Evolutionary conservation across 1,139 yeast species (phyloP).

Genomic region (Pichia cactophila): DNA sequence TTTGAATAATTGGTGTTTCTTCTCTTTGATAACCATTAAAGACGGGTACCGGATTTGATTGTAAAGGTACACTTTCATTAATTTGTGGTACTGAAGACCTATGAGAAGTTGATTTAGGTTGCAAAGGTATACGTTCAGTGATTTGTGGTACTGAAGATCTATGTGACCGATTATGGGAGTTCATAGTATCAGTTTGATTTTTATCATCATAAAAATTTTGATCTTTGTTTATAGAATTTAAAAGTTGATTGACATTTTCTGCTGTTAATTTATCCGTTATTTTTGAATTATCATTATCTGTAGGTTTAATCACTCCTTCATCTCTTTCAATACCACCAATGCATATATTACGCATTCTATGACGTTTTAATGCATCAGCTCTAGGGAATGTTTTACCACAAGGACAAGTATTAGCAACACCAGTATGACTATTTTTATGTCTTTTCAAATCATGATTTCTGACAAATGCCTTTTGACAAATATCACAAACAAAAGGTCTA

Average conservation of each 20-base stretch:
- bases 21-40: neutral
- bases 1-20: neutral
- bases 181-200: too few relatives aligned
- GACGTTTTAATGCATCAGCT: constrained; percentile 81
- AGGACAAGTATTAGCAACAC: constrained; percentile 66
- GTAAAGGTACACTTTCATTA: neutral
- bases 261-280: neutral
- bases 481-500: constrained; percentile 70
- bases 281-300: constrained; percentile 1
- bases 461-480: constrained; percentile 60
- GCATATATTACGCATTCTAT: constrained; percentile 72
- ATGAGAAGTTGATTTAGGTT: neutral
- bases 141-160: neutral
- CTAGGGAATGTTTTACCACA: constrained; percentile 92
- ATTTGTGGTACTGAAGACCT: neutral
- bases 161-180: too few relatives aligned
- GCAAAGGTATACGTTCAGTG: neutral
- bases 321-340: constrained; percentile 52
- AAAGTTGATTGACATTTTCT: neutral
- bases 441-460: constrained; percentile 90
- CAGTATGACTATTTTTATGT: constrained; percentile 82
- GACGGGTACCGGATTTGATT: neutral
- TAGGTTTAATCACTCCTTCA: constrained; percentile 11
- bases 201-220: neutral
- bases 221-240: neutral